phyloP scores from a whole-genome alignment of 2,329 filamentous ascomycete species.

The Helotiales sp. region DNA sequence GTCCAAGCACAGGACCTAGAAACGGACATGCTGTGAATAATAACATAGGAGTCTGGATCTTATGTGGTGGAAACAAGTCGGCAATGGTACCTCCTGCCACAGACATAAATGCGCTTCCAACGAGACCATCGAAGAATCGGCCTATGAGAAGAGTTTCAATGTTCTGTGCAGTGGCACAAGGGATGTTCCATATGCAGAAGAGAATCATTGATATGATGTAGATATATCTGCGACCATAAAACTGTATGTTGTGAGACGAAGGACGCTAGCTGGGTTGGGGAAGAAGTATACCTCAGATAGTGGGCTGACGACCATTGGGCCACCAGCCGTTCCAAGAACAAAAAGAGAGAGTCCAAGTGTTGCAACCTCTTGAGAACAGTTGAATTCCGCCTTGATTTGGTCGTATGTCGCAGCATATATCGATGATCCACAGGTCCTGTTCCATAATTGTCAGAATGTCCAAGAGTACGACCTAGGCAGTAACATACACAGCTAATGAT shows the following conservation, averaged over 20 bases:
- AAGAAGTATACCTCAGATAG: conserved; percentile 50
- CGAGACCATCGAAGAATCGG: conserved; percentile 73
- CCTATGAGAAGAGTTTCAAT: conserved; percentile 73
- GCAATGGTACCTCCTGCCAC: conserved; percentile 83
- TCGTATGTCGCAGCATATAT: conserved; percentile 79
- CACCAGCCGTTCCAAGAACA: conserved; percentile 58
- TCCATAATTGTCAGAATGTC: neutral
- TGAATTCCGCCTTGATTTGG: conserved; percentile 25
- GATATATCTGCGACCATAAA: conserved; percentile 79
- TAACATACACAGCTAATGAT: conserved; percentile 76
- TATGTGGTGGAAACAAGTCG: conserved; percentile 66
- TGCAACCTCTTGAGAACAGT: conserved; percentile 38
- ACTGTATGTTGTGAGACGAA: conserved; percentile 41
- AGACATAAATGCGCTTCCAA: conserved; percentile 64
- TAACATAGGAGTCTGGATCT: conserved; percentile 78
- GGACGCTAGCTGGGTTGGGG: too few species aligned
- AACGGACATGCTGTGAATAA: conserved; percentile 68
- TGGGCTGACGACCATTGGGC: conserved; percentile 66
- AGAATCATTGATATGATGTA: conserved; percentile 52
- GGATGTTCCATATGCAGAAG: conserved; percentile 77
- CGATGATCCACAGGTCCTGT: conserved; percentile 75
- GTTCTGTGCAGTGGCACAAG: conserved; percentile 73
- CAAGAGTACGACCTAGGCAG: neutral
- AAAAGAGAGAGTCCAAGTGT: conserved; percentile 60
- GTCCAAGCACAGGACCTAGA: conserved; percentile 57